Conservation (phyloP, 2,329 filamentous ascomycete genomes). For the Colletotrichum acutatum region DNA sequence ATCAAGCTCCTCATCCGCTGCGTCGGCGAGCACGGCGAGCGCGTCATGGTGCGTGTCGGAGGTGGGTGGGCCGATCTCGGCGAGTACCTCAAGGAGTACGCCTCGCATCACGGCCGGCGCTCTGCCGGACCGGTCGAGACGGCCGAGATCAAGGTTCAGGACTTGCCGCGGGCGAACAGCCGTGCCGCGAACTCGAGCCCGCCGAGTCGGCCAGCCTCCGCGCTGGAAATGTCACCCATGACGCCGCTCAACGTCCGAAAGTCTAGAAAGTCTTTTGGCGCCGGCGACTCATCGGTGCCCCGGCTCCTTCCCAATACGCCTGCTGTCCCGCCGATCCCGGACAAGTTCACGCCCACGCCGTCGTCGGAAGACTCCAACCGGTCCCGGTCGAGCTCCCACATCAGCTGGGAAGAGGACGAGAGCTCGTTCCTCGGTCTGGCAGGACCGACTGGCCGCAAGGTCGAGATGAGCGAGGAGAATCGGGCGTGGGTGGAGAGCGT, state of each 20-base stretch:
- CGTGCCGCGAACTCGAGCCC: conserved; percentile 46
- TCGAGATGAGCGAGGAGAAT: conserved; percentile 77
- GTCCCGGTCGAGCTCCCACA: conserved; percentile 63
- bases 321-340: conserved; percentile 43
- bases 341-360: conserved; percentile 56
- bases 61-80: conserved; percentile 98
- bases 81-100: conserved; percentile 94
- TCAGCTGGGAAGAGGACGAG: conserved; percentile 70
- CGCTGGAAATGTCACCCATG: conserved; percentile 52
- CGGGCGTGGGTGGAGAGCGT: conserved; percentile 85
- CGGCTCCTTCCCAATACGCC: conserved; percentile 56
- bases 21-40: conserved; percentile 88
- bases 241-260: conserved; percentile 66
- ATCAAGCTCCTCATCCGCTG: conserved; percentile 95
- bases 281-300: conserved; percentile 42
- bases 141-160: conserved; percentile 67
- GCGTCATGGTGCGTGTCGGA: conserved; percentile 97
- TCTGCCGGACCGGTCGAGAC: conserved; percentile 58
- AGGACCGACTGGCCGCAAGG: conserved; percentile 73
- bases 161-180: conserved; percentile 49
- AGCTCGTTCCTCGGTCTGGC: conserved; percentile 73
- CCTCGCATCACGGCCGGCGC: conserved; percentile 87
- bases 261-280: conserved; percentile 59
- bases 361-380: conserved; percentile 56
- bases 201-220: conserved; percentile 48